Evolutionary conservation across 2,329 filamentous ascomycete genomes (phyloP), one percentile per base, ranked within the genome.

Genomic region (Thielaviopsis populi): DNA sequence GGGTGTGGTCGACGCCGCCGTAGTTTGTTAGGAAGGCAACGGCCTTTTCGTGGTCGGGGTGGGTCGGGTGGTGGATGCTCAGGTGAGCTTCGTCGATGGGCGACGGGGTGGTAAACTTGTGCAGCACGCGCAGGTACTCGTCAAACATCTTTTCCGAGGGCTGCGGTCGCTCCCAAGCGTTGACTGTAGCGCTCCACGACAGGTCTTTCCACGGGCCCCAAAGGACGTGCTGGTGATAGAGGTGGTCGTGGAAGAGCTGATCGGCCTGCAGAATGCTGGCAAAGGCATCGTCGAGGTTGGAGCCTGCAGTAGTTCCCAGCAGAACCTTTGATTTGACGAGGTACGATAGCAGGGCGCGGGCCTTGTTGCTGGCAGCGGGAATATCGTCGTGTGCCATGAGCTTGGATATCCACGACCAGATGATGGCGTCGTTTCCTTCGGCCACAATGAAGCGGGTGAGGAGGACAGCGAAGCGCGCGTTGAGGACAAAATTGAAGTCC

Each of bases 151-250:
- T 68, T 22, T 76, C 75, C 0, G 79, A 77, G 0, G 81, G 78
- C 8, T 73, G 73, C 0, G 74, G 72, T 43, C 75, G 73, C 67
- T 75, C 74, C 69, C 75, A 77, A 1, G 77, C 75, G 53, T 79
- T 74, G 10, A 81, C 77, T 0, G 81, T 83, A 0, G 80, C 79
- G 22, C 74, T 69, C 77, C 77, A 81, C 0, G 80, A 80, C 0
- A 83, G 71, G 6, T 68, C 69, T 2, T 71, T 70, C 81, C 81
- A 84, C 0, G 77, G 42, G 30, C 24, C 72, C 1, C 69, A 69
- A 27, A 75, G 70, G 6, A 82, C 67, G 17, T 75, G 70, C 1
- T 70, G 65, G 2, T 73, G 71, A 1, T 73, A 70, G 3, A 70
- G 70, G 40, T 71, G 74, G 3, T 67, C 65, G 33, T 73, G 71